Evolutionary conservation across 1,284 basidiomycete species (phyloP).

Genomic region (Moesziomyces sp.): DNA sequence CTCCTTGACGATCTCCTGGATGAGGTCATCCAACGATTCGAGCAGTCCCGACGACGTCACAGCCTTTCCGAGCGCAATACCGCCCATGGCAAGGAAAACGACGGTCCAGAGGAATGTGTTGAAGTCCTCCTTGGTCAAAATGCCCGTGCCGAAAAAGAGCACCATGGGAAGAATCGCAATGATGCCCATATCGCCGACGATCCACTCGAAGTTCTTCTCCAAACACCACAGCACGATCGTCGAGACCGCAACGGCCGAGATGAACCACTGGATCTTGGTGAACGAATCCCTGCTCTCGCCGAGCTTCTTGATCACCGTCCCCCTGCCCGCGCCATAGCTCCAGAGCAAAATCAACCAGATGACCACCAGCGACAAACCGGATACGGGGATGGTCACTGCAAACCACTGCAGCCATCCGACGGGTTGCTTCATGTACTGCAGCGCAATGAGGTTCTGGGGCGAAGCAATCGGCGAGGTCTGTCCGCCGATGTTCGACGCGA

Average conservation of each 20-base stretch:
- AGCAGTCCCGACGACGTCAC: slow-evolving; percentile 90
- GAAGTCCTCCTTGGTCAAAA: slow-evolving; percentile 82
- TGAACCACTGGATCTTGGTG: slow-evolving; percentile 88
- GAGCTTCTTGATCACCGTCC: slow-evolving; percentile 62
- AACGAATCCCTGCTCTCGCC: slow-evolving; percentile 70
- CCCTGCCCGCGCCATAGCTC: slow-evolving; percentile 85
- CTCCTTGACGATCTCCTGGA: slow-evolving; percentile 78
- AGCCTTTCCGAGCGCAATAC: slow-evolving; percentile 93
- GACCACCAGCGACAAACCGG: slow-evolving; percentile 81
- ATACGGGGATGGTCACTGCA: slow-evolving; percentile 89
- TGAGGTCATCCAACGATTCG: slow-evolving; percentile 69
- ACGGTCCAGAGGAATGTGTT: slow-evolving; percentile 68
- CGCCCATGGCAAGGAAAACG: slow-evolving; percentile 80
- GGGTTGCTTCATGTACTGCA: slow-evolving; percentile 85
- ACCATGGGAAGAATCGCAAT: slow-evolving; percentile 93
- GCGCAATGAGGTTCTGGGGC: slow-evolving; percentile 95
- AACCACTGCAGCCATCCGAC: slow-evolving; percentile 96
- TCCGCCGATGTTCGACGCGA: slow-evolving; percentile 98
- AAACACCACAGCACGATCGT: slow-evolving; percentile 94
- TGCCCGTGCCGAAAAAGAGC: slow-evolving; percentile 92
- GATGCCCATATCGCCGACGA: slow-evolving; percentile 92
- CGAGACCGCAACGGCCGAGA: slow-evolving; percentile 81
- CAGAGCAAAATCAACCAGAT: slow-evolving; percentile 92
- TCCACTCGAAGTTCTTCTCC: slow-evolving; percentile 81
- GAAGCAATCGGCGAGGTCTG: slow-evolving; percentile 91